Evolutionary conservation across 768 basidiomycete species (phyloP), one percentile per base, ranked within the genome.

Genomic region (Lactarius hatsudake): DNA sequence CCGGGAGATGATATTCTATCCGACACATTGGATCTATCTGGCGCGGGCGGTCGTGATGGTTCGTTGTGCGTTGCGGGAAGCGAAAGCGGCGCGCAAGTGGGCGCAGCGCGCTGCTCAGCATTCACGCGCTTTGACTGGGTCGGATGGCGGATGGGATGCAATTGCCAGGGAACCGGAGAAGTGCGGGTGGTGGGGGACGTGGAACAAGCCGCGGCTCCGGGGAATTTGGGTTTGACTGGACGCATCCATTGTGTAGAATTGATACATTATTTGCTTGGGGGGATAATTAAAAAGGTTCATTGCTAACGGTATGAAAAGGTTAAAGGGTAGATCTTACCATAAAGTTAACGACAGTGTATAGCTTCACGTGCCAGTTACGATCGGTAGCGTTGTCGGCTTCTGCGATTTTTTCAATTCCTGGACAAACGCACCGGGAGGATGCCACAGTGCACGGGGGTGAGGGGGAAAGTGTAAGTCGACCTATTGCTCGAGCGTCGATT

Each of bases 81-180:
- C 17, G 42, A 66, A 34, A 26, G 18, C 34, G 12, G 62, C 59
- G 23, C 42, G 67, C 36, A 59, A 53, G 59, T 66, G 59, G 64
- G 64, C 43, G 9, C 51, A 12, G 32, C 64, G 59, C 12, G 64
- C 67, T 1, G 64, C 64, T 28, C 59, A 57, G 64, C 42, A 65
- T 42, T 56, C 42, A 20, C 59, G 59, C 36, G 64, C 56, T 12
- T 32, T 40, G 40, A 66, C 28, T 15, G 64, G 67, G 15, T 61
- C 53, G 20, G 64, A 66, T 30, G 60, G 67, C 17, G 64, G 67
- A 62, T 66, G 67, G 65, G 64, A 57, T 17, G 64, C 23, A 12
- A 55, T 68, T 38, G 58, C 62, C 1, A 58, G 34, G 36, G 43
- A 56, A 26, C 64, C 64, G 17, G 63, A 66, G 32, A 64, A 59